Evolutionary conservation across 225 moss, liverwort and hornwort species (phyloP).

Genomic region (Pseudoscleropodium purum): DNA sequence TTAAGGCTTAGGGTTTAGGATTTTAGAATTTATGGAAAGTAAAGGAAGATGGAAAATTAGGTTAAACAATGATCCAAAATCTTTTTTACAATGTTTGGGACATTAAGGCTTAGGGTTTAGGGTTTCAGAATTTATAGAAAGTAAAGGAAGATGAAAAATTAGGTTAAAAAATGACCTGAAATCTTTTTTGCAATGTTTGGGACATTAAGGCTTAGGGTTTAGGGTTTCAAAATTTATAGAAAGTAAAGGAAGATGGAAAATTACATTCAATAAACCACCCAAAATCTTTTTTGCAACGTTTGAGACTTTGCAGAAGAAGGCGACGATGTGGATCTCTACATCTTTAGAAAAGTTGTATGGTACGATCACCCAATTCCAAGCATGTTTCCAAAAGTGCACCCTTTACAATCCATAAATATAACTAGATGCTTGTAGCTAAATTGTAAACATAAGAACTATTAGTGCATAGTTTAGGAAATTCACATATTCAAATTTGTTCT

Average conservation of each 20-base stretch:
- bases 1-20: neutral
- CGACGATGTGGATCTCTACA: neutral
- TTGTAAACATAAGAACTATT: neutral
- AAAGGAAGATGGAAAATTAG: too few relatives aligned
- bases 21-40: neutral
- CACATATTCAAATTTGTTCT: neutral
- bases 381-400: neutral
- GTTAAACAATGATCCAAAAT: too few relatives aligned
- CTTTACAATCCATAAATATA: neutral
- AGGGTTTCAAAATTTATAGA: neutral
- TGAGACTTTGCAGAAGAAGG: neutral
- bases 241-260: too few relatives aligned
- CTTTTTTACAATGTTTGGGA: too few relatives aligned
- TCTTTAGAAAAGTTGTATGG: neutral
- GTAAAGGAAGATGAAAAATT: too few relatives aligned
- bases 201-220: neutral
- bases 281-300: too few relatives aligned
- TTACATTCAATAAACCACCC: too few relatives aligned
- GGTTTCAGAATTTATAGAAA: neutral
- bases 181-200: too few relatives aligned
- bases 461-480: fast-evolving
- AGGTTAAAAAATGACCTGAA: too few relatives aligned
- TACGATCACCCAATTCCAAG: neutral
- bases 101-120: neutral
- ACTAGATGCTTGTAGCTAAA: neutral